Conservation (phyloP, 2,329 filamentous ascomycete genomes). For the Stachybotrys elegans region DNA sequence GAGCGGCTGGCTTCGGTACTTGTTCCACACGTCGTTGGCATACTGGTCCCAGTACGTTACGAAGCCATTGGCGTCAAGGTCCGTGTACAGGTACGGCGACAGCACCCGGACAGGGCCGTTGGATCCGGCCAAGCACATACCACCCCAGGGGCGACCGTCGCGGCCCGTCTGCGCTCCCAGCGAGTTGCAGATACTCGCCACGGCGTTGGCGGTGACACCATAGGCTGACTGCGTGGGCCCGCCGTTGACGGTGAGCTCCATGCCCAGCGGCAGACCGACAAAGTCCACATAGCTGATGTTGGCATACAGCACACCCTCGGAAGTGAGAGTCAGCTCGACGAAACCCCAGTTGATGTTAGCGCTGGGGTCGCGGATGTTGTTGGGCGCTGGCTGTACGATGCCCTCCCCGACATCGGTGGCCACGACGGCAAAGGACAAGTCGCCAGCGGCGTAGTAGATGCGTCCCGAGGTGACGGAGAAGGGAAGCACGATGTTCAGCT, state of each 20-base stretch:
- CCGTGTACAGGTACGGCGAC: conserved; percentile 36
- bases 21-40: conserved; percentile 39
- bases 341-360: conserved; percentile 43
- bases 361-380: conserved; percentile 36
- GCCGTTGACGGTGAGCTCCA: conserved; percentile 33
- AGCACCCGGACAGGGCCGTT: conserved; percentile 37
- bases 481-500: conserved; percentile 32
- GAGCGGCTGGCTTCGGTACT: conserved; percentile 32
- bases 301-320: conserved; percentile 32
- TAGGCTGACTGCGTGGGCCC: conserved; percentile 31
- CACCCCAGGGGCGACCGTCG: conserved; percentile 38
- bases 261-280: conserved; percentile 43
- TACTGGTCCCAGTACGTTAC: conserved; percentile 38
- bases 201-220: conserved; percentile 30
- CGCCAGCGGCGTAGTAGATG: conserved; percentile 39
- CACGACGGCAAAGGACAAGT: conserved; percentile 38
- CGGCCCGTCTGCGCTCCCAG: conserved; percentile 27
- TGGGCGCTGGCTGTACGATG: conserved; percentile 44
- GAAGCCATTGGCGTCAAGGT: conserved; percentile 28
- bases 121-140: conserved; percentile 34
- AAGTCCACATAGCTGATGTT: conserved; percentile 50
- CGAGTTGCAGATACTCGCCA: conserved; percentile 34
- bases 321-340: conserved; percentile 41
- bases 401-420: conserved; percentile 21
- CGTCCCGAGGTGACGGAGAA: conserved; percentile 35